These are phyloP conservation scores for Dictyostelium capitatum DNA, from an alignment of 78 protist genomes.

Conservation along the genomic window DNA sequence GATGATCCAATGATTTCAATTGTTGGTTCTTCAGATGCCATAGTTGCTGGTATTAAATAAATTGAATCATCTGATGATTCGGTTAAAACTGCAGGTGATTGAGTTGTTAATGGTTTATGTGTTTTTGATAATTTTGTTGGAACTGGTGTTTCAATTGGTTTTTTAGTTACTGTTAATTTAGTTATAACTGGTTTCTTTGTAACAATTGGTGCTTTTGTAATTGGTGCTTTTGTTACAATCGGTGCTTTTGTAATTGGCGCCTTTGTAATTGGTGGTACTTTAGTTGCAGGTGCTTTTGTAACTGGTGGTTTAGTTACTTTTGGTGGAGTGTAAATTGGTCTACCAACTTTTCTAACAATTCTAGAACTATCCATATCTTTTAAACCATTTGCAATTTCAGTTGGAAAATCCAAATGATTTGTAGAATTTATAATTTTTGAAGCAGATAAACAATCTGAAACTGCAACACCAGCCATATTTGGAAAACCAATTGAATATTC, in stretches of 20 bases:
- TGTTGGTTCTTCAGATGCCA: background rate
- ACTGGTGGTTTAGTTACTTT: background rate
- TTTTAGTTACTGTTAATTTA: background rate
- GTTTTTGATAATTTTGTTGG: background rate
- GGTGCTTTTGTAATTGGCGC: background rate
- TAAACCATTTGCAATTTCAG: background rate
- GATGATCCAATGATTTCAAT: background rate
- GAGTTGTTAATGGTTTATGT: background rate
- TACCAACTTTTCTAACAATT: background rate
- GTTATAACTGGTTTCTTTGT: background rate
- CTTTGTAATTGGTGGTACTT: background rate
- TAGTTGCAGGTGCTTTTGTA: background rate
- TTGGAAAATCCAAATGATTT: background rate
- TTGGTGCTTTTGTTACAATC: background rate
- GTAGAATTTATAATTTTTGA: background rate
- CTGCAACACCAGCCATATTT: slow-evolving; percentile 5
- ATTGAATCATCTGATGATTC: background rate
- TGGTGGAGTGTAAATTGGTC: background rate
- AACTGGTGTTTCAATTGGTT: background rate
- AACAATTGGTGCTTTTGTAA: background rate
- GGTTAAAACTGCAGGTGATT: background rate
- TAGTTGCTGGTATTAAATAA: background rate
- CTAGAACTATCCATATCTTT: background rate
- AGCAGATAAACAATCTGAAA: background rate
- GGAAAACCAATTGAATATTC: slow-evolving; percentile 3